Evolutionary conservation across 176 grass and related monocot genomes (phyloP).

Genomic region (Pharus latifolius): DNA sequence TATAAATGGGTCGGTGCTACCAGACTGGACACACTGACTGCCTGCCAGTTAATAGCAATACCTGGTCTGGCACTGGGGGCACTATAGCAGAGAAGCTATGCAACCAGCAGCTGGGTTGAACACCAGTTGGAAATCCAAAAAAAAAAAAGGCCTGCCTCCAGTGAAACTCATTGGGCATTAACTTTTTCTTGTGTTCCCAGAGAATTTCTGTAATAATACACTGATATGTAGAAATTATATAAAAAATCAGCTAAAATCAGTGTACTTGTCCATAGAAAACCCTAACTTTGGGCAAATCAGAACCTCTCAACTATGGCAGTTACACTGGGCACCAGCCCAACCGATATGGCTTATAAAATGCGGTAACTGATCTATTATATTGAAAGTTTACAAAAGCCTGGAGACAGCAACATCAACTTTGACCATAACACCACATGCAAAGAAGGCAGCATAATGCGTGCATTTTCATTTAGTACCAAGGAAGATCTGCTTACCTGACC

Average conservation of each 20-base stretch:
- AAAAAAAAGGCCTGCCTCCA: not conserved
- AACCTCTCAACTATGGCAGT: not conserved
- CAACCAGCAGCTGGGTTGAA: slow-evolving; percentile 4
- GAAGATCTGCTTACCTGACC: slow-evolving; percentile 62
- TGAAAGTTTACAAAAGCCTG: not conserved
- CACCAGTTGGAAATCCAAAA: not conserved
- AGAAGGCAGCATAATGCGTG: not conserved
- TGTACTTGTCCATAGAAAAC: not conserved
- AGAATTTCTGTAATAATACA: not conserved
- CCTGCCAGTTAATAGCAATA: not conserved
- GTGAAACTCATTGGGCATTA: not conserved
- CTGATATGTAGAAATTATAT: not conserved
- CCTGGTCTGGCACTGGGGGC: not conserved
- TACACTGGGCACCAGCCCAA: not conserved
- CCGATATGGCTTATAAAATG: not conserved
- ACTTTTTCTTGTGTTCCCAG: too few species aligned
- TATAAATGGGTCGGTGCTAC: not conserved
- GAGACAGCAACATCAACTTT: not conserved
- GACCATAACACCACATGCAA: too few species aligned
- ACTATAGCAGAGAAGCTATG: slow-evolving; percentile 3
- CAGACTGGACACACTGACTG: not conserved
- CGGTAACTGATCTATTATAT: not conserved
- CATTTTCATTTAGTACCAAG: not conserved
- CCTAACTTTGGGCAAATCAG: not conserved
- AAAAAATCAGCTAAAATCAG: not conserved